phyloP scores from a whole-genome alignment of 805 yeast genomes.

The Clavispora phyllophila region DNA sequence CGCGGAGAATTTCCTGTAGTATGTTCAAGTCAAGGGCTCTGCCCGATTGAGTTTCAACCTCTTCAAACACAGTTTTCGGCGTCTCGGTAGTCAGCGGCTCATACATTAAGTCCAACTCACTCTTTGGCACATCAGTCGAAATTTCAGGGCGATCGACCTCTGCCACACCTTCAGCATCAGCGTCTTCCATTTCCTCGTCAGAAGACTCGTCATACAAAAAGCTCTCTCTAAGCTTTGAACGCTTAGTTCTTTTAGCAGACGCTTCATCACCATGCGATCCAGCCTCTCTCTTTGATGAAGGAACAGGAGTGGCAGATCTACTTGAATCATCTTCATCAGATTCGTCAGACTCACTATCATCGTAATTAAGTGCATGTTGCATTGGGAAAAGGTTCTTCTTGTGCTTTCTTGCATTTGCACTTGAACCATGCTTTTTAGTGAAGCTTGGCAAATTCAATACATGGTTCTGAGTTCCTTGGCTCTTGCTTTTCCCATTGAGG shows the following conservation, averaged over 20 bases:
- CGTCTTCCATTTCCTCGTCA: constrained; percentile 24
- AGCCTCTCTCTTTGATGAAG: constrained; percentile 25
- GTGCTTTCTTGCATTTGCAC: constrained; percentile 22
- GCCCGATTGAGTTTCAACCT: constrained; percentile 27
- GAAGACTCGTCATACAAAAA: constrained; percentile 32
- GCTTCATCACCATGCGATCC: constrained; percentile 17
- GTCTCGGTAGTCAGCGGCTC: constrained; percentile 43
- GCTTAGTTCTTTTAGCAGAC: constrained; percentile 21
- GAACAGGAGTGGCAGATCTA: constrained; percentile 32
- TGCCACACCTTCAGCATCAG: constrained; percentile 17
- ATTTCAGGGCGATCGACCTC: constrained; percentile 14
- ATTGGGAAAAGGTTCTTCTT: constrained; percentile 37
- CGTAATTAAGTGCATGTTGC: constrained; percentile 50
- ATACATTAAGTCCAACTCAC: constrained; percentile 34
- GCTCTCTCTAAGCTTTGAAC: constrained; percentile 20
- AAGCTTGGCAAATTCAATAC: constrained; percentile 29
- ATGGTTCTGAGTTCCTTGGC: constrained; percentile 1
- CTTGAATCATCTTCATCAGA: constrained; percentile 33
- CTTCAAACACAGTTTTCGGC: constrained; percentile 55
- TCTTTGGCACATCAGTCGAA: constrained; percentile 18
- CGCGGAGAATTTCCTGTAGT: constrained; percentile 55
- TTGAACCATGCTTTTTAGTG: constrained; percentile 23
- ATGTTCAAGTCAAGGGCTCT: constrained; percentile 39
- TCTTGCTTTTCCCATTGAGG: constrained; percentile 8
- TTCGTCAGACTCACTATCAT: constrained; percentile 31